Percentiles rank a stretch among this genome's conserved stretches.
These are phyloP conservation scores for Penicillium malachiteum DNA, from an alignment of 495 filamentous ascomycete species.

Conservation along the genomic window DNA sequence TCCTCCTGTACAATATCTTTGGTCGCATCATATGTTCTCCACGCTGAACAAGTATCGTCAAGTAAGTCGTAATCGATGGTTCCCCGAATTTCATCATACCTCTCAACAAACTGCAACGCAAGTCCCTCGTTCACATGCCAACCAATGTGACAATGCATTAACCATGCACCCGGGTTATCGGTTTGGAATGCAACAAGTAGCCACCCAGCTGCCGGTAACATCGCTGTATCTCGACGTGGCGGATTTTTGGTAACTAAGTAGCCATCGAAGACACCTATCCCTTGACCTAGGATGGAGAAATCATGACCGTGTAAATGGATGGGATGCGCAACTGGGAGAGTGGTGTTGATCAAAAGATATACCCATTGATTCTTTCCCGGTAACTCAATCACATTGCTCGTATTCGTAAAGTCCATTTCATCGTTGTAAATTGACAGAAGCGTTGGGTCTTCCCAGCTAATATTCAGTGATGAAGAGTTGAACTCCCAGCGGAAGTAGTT, in stretches of 20 bases:
- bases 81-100: slow-evolving; percentile 1
- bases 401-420: slow-evolving; percentile 7
- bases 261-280: neutral
- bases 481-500: slow-evolving; percentile 27
- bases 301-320: slow-evolving; percentile 29
- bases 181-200: slow-evolving; percentile 9
- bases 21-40: slow-evolving; percentile 1
- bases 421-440: slow-evolving; percentile 20
- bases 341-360: slow-evolving; percentile 47
- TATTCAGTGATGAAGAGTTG: slow-evolving; percentile 19
- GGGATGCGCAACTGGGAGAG: slow-evolving; percentile 15
- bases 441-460: slow-evolving; percentile 25
- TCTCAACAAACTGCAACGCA: slow-evolving; percentile 12
- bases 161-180: slow-evolving; percentile 24
- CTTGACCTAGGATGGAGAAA: slow-evolving; percentile 24
- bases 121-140: slow-evolving; percentile 55
- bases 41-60: slow-evolving; percentile 14
- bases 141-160: slow-evolving; percentile 65
- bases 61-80: slow-evolving; percentile 10
- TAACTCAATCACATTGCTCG: slow-evolving; percentile 18
- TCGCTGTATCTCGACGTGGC: slow-evolving; percentile 13
- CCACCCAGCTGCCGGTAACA: slow-evolving; percentile 3
- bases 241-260: neutral
- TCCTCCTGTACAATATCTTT: neutral
- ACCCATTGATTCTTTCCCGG: slow-evolving; percentile 59